Evolutionary conservation across 2,329 filamentous ascomycete genomes (phyloP).

Genomic region (Xylariaceae sp.): DNA sequence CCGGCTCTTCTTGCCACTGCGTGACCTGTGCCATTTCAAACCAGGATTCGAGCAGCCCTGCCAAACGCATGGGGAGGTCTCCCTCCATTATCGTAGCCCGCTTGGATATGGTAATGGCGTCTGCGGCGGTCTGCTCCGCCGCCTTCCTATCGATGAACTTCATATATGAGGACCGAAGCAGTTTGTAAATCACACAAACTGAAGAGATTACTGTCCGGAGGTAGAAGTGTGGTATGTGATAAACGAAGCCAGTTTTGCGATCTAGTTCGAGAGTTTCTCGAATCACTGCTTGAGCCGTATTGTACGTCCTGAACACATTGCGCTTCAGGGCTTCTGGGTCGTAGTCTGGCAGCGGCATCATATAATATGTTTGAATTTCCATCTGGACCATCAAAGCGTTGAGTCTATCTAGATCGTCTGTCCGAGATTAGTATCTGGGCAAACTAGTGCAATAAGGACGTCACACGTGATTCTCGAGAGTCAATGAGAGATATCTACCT

Average conservation of each 20-base stretch:
- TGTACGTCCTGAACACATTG: slow-evolving; percentile 51
- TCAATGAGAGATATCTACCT: slow-evolving; percentile 38
- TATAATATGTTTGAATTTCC: slow-evolving; percentile 58
- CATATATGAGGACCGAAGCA: slow-evolving; percentile 49
- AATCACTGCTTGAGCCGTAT: slow-evolving; percentile 51
- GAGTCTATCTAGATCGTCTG: slow-evolving; percentile 51
- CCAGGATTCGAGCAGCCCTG: slow-evolving; percentile 52
- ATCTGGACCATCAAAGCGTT: slow-evolving; percentile 52
- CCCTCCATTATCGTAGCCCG: slow-evolving; percentile 51
- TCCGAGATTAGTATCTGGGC: slow-evolving; percentile 12
- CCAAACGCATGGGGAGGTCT: slow-evolving; percentile 51
- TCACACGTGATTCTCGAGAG: background rate
- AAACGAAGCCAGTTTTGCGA: slow-evolving; percentile 40
- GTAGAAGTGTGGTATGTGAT: slow-evolving; percentile 53
- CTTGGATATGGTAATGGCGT: slow-evolving; percentile 42
- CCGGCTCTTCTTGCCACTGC: slow-evolving; percentile 45
- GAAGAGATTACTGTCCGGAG: slow-evolving; percentile 52
- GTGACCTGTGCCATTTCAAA: slow-evolving; percentile 45
- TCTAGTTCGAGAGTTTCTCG: slow-evolving; percentile 48
- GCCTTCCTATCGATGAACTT: slow-evolving; percentile 31
- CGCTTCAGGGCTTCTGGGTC: slow-evolving; percentile 45
- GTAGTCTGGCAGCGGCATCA: slow-evolving; percentile 47
- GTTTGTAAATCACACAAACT: slow-evolving; percentile 48
- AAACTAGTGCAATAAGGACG: background rate
- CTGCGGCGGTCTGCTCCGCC: slow-evolving; percentile 31